A percentile compares a stretch with the other conserved stretches of the same genome.
Conservation (phyloP, 495 filamentous ascomycete genomes). For the Daldinia caldariorum region DNA sequence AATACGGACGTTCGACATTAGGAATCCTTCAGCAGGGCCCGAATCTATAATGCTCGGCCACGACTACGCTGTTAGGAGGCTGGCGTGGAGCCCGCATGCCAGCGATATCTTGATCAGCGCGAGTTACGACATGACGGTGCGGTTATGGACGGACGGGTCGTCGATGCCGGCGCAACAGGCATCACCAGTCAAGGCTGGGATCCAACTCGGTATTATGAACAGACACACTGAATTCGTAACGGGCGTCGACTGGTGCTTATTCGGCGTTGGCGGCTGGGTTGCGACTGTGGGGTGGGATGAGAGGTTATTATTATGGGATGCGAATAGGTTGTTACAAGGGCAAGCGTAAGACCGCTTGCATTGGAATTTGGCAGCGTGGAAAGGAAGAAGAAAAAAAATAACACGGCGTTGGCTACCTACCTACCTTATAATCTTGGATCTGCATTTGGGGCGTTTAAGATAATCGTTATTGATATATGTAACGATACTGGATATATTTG, state of each 20-base stretch:
- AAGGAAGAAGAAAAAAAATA: background rate
- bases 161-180: conserved; percentile 53
- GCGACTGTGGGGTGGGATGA: conserved; percentile 96
- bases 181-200: conserved; percentile 59
- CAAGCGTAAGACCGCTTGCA: conserved; percentile 11
- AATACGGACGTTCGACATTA: conserved; percentile 89
- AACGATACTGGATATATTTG: conserved; percentile 10
- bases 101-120: conserved; percentile 84
- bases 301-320: conserved; percentile 90
- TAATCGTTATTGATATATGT: conserved; percentile 2
- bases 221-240: conserved; percentile 94
- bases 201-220: conserved; percentile 86
- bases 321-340: conserved; percentile 57
- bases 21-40: conserved; percentile 75
- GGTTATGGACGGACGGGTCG: conserved; percentile 87
- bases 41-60: conserved; percentile 79
- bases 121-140: conserved; percentile 97
- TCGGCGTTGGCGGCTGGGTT: conserved; percentile 94
- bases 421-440: conserved; percentile 11
- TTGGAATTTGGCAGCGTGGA: background rate
- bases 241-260: conserved; percentile 98
- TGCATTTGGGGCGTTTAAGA: conserved; percentile 48
- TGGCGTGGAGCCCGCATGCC: conserved; percentile 93
- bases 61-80: conserved; percentile 84
- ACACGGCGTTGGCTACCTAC: background rate